Evolutionary conservation across 805 yeast genomes (phyloP).

Genomic region (Grigorovia yakushimaensis): DNA sequence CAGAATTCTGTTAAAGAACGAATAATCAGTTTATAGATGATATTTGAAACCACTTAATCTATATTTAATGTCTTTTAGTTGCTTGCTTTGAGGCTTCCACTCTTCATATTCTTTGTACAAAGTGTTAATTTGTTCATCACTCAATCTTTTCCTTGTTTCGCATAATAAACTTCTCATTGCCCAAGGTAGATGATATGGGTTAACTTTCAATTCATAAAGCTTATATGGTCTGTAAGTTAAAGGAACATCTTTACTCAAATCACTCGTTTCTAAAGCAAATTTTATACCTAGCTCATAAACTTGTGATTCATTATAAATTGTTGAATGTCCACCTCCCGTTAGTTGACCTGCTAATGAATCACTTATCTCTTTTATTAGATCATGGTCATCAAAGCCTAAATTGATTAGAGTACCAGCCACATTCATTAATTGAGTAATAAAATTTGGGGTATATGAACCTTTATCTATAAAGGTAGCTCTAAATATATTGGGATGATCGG

Average conservation of each 20-base stretch:
- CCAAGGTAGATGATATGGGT: slow-evolving; percentile 90
- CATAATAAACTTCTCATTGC: slow-evolving; percentile 74
- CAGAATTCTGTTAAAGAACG: not conserved
- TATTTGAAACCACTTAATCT: slow-evolving; percentile 48
- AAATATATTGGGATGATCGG: slow-evolving; percentile 81
- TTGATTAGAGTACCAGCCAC: slow-evolving; percentile 68
- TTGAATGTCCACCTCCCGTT: slow-evolving; percentile 94
- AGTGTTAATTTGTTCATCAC: slow-evolving; percentile 46
- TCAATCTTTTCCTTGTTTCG: slow-evolving; percentile 46
- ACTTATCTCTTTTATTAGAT: slow-evolving; percentile 76
- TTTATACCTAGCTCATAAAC: slow-evolving; percentile 76
- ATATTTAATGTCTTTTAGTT: slow-evolving; percentile 73
- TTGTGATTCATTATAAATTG: slow-evolving; percentile 70
- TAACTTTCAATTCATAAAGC: slow-evolving; percentile 56
- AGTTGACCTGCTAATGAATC: slow-evolving; percentile 75
- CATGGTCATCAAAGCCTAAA: slow-evolving; percentile 74
- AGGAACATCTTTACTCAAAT: slow-evolving; percentile 36
- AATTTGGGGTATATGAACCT: slow-evolving; percentile 66
- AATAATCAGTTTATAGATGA: slow-evolving; percentile 8
- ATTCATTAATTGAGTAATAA: slow-evolving; percentile 64
- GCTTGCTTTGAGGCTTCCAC: slow-evolving; percentile 84
- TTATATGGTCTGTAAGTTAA: slow-evolving; percentile 38
- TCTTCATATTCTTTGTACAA: slow-evolving; percentile 63
- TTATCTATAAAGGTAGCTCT: slow-evolving; percentile 86
- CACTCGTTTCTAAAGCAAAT: slow-evolving; percentile 66